A percentile compares a stretch with the other conserved stretches of the same genome.
Evolutionary conservation across 2,329 filamentous ascomycete genomes (phyloP).

Genomic region (Curvularia lunata): DNA sequence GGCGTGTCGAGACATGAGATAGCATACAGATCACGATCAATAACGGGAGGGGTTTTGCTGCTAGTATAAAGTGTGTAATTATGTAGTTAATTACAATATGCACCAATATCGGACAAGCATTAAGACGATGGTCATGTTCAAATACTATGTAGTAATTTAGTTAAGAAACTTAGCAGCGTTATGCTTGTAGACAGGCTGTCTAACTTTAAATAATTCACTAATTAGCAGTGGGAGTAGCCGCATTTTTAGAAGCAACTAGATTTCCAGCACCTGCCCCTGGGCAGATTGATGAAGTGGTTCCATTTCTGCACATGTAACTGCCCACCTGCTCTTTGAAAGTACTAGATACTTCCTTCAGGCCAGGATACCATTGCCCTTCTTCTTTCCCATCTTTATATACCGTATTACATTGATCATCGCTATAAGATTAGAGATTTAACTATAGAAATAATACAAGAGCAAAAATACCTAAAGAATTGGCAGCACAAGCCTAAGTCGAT

Average conservation of each 20-base stretch:
- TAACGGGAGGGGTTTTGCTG: too few species aligned
- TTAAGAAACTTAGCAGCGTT: too few species aligned
- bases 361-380: slow-evolving; percentile 11
- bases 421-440: slow-evolving; percentile 8
- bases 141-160: too few species aligned
- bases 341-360: slow-evolving; percentile 5
- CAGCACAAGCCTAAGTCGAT: slow-evolving; percentile 10
- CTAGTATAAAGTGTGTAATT: too few species aligned
- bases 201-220: neutral
- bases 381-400: neutral
- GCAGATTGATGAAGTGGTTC: slow-evolving; percentile 9
- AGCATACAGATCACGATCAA: too few species aligned
- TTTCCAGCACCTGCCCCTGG: slow-evolving; percentile 6
- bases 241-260: neutral
- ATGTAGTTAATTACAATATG: too few species aligned
- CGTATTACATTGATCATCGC: slow-evolving; percentile 9
- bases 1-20: too few species aligned
- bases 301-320: slow-evolving; percentile 19
- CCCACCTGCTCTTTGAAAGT: slow-evolving; percentile 14
- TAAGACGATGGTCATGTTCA: too few species aligned
- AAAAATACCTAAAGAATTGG: slow-evolving; percentile 14
- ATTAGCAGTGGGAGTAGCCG: neutral
- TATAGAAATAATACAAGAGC: neutral
- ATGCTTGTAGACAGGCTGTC: too few species aligned
- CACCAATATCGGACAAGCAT: too few species aligned